Base-by-base conservation (phyloP, 768 basidiomycete species). In the Suillus sp. region DNA sequence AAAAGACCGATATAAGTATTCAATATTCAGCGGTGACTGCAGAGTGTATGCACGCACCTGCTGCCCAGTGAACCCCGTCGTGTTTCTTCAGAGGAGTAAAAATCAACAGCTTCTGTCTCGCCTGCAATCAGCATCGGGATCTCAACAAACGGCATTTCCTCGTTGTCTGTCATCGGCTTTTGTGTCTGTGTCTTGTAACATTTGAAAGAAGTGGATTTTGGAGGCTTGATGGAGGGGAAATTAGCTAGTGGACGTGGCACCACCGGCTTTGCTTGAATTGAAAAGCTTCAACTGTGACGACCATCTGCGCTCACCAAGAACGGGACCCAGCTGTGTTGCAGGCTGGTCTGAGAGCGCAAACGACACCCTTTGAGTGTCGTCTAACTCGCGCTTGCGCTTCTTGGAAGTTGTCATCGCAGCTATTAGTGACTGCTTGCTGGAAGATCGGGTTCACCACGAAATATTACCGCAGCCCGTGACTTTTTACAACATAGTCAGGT, bases 81-180 rank as follows among this genome's bases (percentile, higher is more conserved):
- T 58, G 73, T 80, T 69, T 87, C 85, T 30, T 84, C 81, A 32
- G 85, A 81, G 61, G 91, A 88, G 67, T 86, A 85, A 77, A 91
- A 94, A 71, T 97, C 94, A 54, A 97, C 85, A 22, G 84, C 80
- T 34, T 87, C 81, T n/a, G 92, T 91, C 78, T 96, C 95, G 5
- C 91, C 96, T 0, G 87, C 92, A 27, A 96, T 79, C 16, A 92
- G 70, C 56, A 59, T 68, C 40, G 48, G 71, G 66, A 66, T 76
- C 22, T 71, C 68, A 16, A 70, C 72, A 55, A 82, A 82, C 1
- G 64, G 61, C 16, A 42, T n/a, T 37, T 71, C 77, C 55, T 64
- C 67, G n/a, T 68, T 70, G 8, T 66, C 69, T 4, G 55, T 59
- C 62, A 60, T 67, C 58, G 62, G 55, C 35, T 70, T 73, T 70